Conservation (phyloP, 2,329 filamentous ascomycete genomes). For the Monilinia laxa region DNA sequence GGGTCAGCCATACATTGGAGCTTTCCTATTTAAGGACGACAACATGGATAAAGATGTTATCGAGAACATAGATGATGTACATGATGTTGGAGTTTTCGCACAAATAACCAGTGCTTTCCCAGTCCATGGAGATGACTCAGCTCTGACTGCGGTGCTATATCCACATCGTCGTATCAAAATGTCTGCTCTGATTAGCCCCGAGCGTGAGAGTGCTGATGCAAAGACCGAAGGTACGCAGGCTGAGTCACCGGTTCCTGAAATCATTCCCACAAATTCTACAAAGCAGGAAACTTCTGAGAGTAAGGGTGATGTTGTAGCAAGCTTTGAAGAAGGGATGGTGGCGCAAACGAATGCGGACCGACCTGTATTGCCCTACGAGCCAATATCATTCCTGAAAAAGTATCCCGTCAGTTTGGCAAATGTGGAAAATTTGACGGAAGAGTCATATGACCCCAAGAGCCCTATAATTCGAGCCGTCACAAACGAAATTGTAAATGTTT, state of each 20-base stretch:
- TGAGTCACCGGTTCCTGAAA: conserved; percentile 56
- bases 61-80: conserved; percentile 83
- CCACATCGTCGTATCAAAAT: conserved; percentile 93
- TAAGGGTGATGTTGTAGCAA: conserved; percentile 92
- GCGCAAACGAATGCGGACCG: conserved; percentile 55
- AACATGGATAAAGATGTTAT: conserved; percentile 92
- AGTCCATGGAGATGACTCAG: conserved; percentile 78
- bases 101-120: conserved; percentile 97
- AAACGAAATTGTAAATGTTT: conserved; percentile 97
- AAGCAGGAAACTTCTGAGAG: conserved; percentile 63
- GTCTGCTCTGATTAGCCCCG: conserved; percentile 74
- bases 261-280: conserved; percentile 54
- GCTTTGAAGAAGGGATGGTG: conserved; percentile 82
- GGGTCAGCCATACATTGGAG: conserved; percentile 94
- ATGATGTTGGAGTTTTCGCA: conserved; percentile 95
- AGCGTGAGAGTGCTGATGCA: conserved; percentile 42
- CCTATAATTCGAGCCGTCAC: conserved; percentile 87
- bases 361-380: conserved; percentile 63
- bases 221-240: conserved; percentile 46
- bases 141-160: conserved; percentile 90
- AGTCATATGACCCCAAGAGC: conserved; percentile 87
- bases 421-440: conserved; percentile 87
- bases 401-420: conserved; percentile 93
- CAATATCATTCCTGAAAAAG: conserved; percentile 86
- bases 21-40: conserved; percentile 96